These are phyloP conservation scores for Gyromitra esculenta DNA, from an alignment of 2,329 filamentous ascomycete species.

Conservation along the genomic window DNA sequence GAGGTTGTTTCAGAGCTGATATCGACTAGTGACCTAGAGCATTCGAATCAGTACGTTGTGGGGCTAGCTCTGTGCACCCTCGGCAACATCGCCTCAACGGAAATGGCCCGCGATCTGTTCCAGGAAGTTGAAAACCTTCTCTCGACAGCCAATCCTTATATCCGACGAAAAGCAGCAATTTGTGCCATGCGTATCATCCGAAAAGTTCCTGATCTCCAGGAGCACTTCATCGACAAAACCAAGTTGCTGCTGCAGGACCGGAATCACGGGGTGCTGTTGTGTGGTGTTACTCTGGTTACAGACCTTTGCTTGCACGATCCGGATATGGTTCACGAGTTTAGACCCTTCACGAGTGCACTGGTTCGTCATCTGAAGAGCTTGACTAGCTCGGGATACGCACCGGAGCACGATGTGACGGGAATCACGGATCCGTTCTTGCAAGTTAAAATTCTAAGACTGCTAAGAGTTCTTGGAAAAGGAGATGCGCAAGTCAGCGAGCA, in stretches of 20 bases:
- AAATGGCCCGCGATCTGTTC: constrained; percentile 98
- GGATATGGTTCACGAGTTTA: constrained; percentile 88
- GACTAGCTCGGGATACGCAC: constrained; percentile 93
- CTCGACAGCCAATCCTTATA: constrained; percentile 96
- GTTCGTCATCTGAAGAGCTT: constrained; percentile 92
- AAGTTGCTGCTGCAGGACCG: constrained; percentile 86
- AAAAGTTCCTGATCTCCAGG: constrained; percentile 95
- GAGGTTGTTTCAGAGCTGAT: constrained; percentile 46
- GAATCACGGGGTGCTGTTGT: constrained; percentile 94
- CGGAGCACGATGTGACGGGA: constrained; percentile 97
- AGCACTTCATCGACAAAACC: constrained; percentile 96
- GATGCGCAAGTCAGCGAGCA: constrained; percentile 90
- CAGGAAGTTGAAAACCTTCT: constrained; percentile 92
- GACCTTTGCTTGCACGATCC: constrained; percentile 96
- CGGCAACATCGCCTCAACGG: constrained; percentile 95
- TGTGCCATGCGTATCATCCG: constrained; percentile 99
- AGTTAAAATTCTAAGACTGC: constrained; percentile 89
- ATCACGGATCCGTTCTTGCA: constrained; percentile 98
- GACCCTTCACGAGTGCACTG: constrained; percentile 81
- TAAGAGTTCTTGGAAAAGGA: constrained; percentile 86
- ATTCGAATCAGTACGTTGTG: constrained; percentile 98
- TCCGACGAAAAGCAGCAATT: constrained; percentile 94
- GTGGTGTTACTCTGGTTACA: constrained; percentile 87
- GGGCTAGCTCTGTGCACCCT: constrained; percentile 95
- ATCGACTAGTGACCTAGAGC: constrained; percentile 80